Percentiles rank a stretch among this genome's conserved stretches.
Conservation (phyloP, 1,284 basidiomycete genomes). For the Phlebopus sp. region DNA sequence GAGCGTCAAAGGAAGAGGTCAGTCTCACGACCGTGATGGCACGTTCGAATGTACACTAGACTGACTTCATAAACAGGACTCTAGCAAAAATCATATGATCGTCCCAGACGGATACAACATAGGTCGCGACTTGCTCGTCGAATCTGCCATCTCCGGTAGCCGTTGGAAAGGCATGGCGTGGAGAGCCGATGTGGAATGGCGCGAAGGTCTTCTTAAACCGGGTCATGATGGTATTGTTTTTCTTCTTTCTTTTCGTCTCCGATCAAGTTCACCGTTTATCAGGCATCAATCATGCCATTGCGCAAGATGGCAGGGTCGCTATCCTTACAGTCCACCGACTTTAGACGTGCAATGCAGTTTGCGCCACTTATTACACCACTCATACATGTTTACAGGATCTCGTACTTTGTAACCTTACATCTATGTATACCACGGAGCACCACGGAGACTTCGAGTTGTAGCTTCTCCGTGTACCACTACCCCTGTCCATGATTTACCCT, state of each 20-base stretch:
- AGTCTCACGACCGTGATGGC: conserved; percentile 1
- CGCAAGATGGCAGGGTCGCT: conserved; percentile 76
- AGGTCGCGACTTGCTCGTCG: conserved; percentile 71
- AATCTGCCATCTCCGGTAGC: conserved; percentile 57
- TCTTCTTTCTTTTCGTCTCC: neutral
- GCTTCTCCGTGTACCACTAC: neutral
- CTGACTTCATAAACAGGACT: conserved; percentile 41
- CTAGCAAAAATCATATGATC: conserved; percentile 67
- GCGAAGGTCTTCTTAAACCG: conserved; percentile 58
- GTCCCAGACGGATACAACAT: conserved; percentile 74
- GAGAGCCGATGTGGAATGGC: conserved; percentile 73
- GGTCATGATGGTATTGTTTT: conserved; percentile 54
- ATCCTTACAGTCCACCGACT: conserved; percentile 62
- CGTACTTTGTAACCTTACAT: neutral
- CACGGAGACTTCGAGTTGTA: conserved; percentile 5
- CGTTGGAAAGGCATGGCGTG: conserved; percentile 63
- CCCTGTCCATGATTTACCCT: neutral
- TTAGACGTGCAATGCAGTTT: conserved; percentile 16
- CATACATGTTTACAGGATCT: neutral
- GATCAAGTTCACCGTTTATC: conserved; percentile 3
- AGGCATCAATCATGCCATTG: conserved; percentile 78
- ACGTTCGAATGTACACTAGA: neutral
- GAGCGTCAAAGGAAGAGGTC: conserved; percentile 72
- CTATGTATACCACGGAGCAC: conserved; percentile 15
- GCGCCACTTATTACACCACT: neutral